phyloP scores from a whole-genome alignment of 192 early-diverging fungal genomes.

The Podila verticillata region DNA sequence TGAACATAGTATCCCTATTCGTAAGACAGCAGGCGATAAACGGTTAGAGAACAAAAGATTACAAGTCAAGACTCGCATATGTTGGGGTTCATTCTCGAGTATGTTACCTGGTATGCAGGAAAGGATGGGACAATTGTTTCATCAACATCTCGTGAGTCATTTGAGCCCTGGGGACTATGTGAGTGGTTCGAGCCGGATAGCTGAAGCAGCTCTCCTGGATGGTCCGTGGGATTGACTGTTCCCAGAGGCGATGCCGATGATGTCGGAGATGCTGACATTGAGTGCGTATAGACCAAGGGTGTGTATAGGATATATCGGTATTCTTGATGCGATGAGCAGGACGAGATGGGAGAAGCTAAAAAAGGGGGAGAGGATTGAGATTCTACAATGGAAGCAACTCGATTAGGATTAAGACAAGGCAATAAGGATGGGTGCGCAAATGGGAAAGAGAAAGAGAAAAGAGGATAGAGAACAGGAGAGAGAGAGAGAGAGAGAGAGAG shows the following conservation, averaged over 20 bases:
- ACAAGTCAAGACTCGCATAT: background rate
- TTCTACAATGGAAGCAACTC: background rate
- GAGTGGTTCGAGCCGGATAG: background rate
- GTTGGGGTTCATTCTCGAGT: background rate
- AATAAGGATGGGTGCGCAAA: conserved; percentile 3
- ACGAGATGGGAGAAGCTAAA: background rate
- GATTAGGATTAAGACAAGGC: background rate
- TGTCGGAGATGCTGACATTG: background rate
- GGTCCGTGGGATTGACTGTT: background rate
- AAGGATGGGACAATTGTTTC: background rate
- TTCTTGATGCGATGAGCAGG: background rate
- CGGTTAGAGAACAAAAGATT: background rate
- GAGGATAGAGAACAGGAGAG: background rate
- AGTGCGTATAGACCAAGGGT: background rate
- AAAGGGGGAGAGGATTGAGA: background rate
- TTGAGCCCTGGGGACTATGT: background rate
- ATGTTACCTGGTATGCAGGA: conserved; percentile 1
- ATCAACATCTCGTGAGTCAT: background rate
- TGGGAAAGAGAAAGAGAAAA: background rate
- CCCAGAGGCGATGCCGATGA: background rate
- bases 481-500: no score
- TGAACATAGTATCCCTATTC: no score
- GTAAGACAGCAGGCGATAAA: no score
- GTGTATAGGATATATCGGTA: no score
- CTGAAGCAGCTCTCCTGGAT: background rate